Evolutionary conservation across 495 filamentous ascomycete species (phyloP), one percentile per base, ranked within the genome.

Genomic region (Penicillium ucsense): DNA sequence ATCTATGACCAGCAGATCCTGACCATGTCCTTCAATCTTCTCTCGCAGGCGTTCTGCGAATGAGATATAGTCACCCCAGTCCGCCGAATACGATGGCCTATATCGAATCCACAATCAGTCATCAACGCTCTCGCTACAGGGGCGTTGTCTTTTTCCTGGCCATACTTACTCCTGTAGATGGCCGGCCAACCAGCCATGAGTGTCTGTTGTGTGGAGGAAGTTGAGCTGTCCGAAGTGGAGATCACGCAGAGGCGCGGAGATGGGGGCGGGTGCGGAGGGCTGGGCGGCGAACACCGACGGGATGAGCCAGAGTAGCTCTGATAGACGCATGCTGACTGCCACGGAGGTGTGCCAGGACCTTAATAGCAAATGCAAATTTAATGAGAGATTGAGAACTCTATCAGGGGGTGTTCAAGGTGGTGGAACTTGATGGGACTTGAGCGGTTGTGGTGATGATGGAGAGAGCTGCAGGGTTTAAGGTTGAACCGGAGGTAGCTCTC

Each of bases 21-120:
- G 78, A 20, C 86, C 89, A 36, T 82, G 74, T 3, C 78, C 72
- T 57, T 96, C 86, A 27, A 88, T 87, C 60, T 76, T 82, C 53
- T 79, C 71, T 28, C 80, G 84, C 76, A 98, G 80, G 54, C 88
- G 88, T 32, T 81, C 67, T 20, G 89, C 80, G 58, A 98, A 95
- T 7, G 92, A 97, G 54, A 97, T 77, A 66, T 97, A 98, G 68
- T 98, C 92, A 34, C 92, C 92, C 86, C 92, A 96, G 62, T 97
- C 92, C 35, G 88, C 94, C 10, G 88, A 90, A 63, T 87, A 98
- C 29, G 88, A 89, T 1, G 89, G 72, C 67, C 84, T 88, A 55
- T 20, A 20, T 20, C 1, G 20, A 1, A 20, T 20, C 20, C 20
- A 20, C 20, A 20, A 20, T 20, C 20, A 20, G 20, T 20, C 20